These are phyloP conservation scores for Fraxinus pennsylvanica DNA, from an alignment of 257 asterid species.

Conservation along the genomic window DNA sequence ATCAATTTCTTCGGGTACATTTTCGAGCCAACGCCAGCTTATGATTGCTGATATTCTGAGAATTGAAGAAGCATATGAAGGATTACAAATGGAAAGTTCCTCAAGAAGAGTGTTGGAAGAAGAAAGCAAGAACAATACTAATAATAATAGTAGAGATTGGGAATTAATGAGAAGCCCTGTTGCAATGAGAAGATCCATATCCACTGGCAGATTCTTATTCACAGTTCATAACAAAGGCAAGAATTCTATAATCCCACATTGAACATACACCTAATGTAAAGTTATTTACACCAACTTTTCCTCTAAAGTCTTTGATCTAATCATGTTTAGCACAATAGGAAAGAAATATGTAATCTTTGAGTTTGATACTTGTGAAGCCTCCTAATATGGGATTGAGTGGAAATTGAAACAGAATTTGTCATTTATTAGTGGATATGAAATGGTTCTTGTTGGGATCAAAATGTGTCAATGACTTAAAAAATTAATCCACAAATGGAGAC, in stretches of 20 bases:
- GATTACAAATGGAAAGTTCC: conserved; percentile 2
- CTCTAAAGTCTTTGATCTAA: background rate
- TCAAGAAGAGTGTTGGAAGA: conserved; percentile 20
- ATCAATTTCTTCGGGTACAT: conserved; percentile 39
- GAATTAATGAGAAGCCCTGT: conserved; percentile 14
- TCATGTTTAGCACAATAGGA: background rate
- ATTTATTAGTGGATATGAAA: background rate
- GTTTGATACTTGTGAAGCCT: conserved; percentile 7
- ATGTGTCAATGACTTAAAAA: background rate
- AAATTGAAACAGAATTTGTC: conserved; percentile 5
- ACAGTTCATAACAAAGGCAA: conserved; percentile 18
- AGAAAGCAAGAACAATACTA: conserved; percentile 11
- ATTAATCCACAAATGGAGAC: background rate
- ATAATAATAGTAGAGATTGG: conserved; percentile 9
- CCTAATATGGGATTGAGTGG: background rate
- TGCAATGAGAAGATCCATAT: conserved; percentile 30
- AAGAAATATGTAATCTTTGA: background rate
- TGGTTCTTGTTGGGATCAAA: background rate
- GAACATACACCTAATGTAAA: conserved; percentile 15
- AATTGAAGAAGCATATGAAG: conserved; percentile 26
- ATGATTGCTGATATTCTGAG: conserved; percentile 30
- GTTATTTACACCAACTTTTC: background rate
- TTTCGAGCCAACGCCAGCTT: conserved; percentile 27
- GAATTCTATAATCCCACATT: conserved; percentile 15
- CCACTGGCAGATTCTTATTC: conserved; percentile 34